Conservation (phyloP, 345 rosid genomes). For the Eucalyptus decipiens region DNA sequence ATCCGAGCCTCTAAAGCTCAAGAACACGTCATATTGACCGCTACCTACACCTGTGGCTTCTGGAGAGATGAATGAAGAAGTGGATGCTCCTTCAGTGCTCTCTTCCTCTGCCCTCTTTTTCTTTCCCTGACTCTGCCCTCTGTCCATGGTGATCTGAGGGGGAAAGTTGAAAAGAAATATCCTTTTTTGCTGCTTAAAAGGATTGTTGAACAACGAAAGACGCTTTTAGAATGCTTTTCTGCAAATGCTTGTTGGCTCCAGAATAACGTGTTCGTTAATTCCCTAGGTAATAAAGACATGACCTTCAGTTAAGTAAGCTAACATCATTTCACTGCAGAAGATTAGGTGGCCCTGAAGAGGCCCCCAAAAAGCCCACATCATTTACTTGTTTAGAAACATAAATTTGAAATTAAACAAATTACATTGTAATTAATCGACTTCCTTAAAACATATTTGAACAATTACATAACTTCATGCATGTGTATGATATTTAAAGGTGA, state of each 20-base stretch:
- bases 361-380: background rate
- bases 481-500: background rate
- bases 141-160: background rate
- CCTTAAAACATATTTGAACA: background rate
- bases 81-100: background rate
- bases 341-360: background rate
- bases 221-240: no score
- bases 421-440: background rate
- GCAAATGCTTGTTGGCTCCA: background rate
- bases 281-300: background rate
- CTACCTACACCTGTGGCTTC: background rate
- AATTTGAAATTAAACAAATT: background rate
- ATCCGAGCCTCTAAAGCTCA: background rate
- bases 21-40: background rate
- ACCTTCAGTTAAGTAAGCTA: background rate
- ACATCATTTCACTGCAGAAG: background rate
- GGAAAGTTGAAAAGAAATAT: background rate
- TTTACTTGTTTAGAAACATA: background rate
- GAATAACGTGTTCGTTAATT: no score
- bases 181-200: background rate
- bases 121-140: background rate
- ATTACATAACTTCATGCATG: no score
- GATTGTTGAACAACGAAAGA: background rate
- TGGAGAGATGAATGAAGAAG: background rate
- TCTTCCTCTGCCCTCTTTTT: accelerated